phyloP scores from a whole-genome alignment of 306 rosid genomes.

The Prunus davidiana region DNA sequence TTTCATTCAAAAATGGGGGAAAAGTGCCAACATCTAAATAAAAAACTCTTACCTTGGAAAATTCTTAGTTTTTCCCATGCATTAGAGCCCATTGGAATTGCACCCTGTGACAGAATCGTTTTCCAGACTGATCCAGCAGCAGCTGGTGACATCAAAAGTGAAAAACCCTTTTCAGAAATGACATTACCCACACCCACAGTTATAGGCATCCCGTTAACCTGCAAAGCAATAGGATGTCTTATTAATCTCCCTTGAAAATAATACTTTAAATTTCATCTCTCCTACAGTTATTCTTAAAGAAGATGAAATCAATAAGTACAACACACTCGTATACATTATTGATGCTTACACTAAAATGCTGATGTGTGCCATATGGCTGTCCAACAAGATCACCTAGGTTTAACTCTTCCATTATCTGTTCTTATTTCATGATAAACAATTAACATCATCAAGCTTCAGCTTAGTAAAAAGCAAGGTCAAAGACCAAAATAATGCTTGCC shows the following conservation, averaged over 20 bases:
- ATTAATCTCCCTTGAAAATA: conserved; percentile 2
- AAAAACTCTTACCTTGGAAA: conserved; percentile 48
- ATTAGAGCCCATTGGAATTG: conserved; percentile 75
- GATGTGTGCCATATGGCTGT: conserved; percentile 82
- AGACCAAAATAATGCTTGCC: conserved; percentile 4
- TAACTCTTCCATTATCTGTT: conserved; percentile 73
- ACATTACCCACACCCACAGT: conserved; percentile 87
- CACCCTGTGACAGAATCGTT: conserved; percentile 71
- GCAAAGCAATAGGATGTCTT: conserved; percentile 24
- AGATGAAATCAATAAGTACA: background rate
- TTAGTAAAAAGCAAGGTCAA: conserved; percentile 3
- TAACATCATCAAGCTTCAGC: conserved; percentile 22
- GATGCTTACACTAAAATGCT: conserved; percentile 69
- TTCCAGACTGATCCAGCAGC: conserved; percentile 84
- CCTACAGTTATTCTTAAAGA: background rate
- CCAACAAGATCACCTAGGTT: conserved; percentile 75
- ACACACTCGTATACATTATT: background rate
- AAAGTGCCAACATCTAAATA: background rate
- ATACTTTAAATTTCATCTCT: background rate
- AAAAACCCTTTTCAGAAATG: conserved; percentile 79
- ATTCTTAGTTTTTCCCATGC: conserved; percentile 87
- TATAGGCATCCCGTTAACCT: conserved; percentile 80
- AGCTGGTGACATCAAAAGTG: conserved; percentile 77
- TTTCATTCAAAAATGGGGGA: background rate
- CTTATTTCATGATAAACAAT: conserved; percentile 6